These are phyloP conservation scores for Raffaelea ambrosiae DNA, from an alignment of 2,329 filamentous ascomycete species.

Conservation along the genomic window DNA sequence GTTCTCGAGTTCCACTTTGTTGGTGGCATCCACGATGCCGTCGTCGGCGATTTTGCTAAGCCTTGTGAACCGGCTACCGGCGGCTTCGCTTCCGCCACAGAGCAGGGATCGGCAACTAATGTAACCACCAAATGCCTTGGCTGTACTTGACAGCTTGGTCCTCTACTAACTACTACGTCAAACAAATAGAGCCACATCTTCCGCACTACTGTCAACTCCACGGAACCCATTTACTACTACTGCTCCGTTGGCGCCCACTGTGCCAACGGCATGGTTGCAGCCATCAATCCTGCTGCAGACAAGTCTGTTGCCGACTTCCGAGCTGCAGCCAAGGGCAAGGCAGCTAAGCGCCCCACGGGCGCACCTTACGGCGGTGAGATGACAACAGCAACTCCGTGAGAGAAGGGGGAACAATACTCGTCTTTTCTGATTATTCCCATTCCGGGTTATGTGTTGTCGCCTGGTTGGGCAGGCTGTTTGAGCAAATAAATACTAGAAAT, in stretches of 20 bases:
- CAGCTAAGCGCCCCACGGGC: constrained; percentile 2
- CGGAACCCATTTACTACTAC: constrained; percentile 10
- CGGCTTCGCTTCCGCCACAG: constrained; percentile 4
- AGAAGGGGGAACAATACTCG: too few species aligned
- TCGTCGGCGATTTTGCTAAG: constrained; percentile 35
- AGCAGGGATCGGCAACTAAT: constrained; percentile 1
- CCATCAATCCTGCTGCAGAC: constrained; percentile 9
- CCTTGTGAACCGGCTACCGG: constrained; percentile 32
- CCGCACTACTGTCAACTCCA: constrained; percentile 10
- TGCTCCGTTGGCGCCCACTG: constrained; percentile 14
- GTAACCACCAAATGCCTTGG: background rate
- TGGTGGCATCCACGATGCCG: constrained; percentile 40
- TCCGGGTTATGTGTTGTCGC: too few species aligned
- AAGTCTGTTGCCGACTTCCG: constrained; percentile 2
- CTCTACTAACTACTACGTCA: background rate
- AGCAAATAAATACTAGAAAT: too few species aligned
- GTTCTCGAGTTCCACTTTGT: constrained; percentile 46
- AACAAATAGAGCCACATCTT: constrained; percentile 4
- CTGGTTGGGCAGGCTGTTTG: too few species aligned
- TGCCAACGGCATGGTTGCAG: constrained; percentile 13
- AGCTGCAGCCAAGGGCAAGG: constrained; percentile 7
- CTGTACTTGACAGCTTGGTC: background rate
- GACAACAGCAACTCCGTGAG: background rate
- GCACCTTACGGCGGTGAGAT: constrained; percentile 1
- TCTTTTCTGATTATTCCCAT: too few species aligned